Evolutionary conservation across 345 rosid species (phyloP), one percentile per base, ranked within the genome.

Genomic region (Psidium guajava): DNA sequence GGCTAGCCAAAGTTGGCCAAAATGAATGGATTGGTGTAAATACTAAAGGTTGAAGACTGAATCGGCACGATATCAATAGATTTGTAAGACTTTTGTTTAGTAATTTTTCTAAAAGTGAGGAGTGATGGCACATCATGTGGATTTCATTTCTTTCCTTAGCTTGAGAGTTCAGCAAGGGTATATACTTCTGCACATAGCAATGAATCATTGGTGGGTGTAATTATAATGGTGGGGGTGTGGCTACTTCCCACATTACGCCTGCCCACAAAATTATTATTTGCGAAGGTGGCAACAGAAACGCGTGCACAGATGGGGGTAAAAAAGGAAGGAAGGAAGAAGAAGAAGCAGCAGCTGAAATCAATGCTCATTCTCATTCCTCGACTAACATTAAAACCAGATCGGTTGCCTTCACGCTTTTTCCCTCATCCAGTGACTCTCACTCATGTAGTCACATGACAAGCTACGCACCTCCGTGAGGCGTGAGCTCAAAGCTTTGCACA

Each of bases 91-190:
- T 11, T 49, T 49, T 49, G n/a, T 10, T 49, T 11, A 10, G 3
- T 50, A 50, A 50, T 50, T 50, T 50, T 50, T 11, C 52, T 11
- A 10, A 50, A 50, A 50, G 52, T 50, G 74, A 18, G 53, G 52
- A 54, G 83, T 77, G 80, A 69, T 69, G 80, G 80, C 80, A 2
- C 80, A 36, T 69, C 80, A 36, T 69, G 80, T 69, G 22, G 28
- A 16, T 16, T 80, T 82, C 82, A 53, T 86, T 84, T 25, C 87
- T 87, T 86, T 84, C 21, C 87, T 87, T 86, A 73, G 88, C 93
- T 91, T 90, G 86, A 77, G 91, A 87, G 89, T 82, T 54, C 87
- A 85, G 93, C 90, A 93, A 91, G 87, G 90, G 87, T 24, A 6
- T 57, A 18, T 36, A n/a, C 36, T 14, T 50, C 21, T 28, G 22